These are phyloP conservation scores for Russula sp. DNA, from an alignment of 768 basidiomycete species.

Conservation along the genomic window DNA sequence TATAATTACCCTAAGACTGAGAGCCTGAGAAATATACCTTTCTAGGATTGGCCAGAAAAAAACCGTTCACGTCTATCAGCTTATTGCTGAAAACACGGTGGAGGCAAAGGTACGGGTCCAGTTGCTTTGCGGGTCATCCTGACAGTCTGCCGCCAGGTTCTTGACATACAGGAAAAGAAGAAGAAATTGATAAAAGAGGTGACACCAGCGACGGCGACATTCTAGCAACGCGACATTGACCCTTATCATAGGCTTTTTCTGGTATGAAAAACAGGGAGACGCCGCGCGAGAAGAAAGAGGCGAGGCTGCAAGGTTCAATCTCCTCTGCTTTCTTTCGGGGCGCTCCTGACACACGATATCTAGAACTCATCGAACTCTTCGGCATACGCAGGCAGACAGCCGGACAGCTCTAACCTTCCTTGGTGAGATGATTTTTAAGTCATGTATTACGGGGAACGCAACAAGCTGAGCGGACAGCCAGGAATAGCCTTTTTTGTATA, in stretches of 20 bases:
- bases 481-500: neutral
- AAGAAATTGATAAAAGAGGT: conserved; percentile 71
- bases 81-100: conserved; percentile 86
- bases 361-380: conserved; percentile 23
- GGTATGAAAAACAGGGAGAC: conserved; percentile 75
- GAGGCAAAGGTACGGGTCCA: conserved; percentile 62
- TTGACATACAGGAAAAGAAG: conserved; percentile 85
- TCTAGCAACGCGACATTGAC: neutral
- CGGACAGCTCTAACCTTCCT: neutral
- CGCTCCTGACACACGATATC: neutral
- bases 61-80: conserved; percentile 78
- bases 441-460: neutral
- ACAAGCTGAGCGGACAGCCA: neutral
- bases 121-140: neutral
- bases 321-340: neutral
- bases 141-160: conserved; percentile 38
- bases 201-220: neutral
- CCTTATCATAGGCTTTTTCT: conserved; percentile 63
- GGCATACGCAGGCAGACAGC: conserved; percentile 17
- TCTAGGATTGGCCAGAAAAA: conserved; percentile 73
- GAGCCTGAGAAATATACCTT: neutral
- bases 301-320: conserved; percentile 65
- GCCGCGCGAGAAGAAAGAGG: conserved; percentile 69
- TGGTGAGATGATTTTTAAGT: too few species aligned
- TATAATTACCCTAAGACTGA: neutral